phyloP scores from a whole-genome alignment of 441 rosid genomes.

The Corymbia citriodora region DNA sequence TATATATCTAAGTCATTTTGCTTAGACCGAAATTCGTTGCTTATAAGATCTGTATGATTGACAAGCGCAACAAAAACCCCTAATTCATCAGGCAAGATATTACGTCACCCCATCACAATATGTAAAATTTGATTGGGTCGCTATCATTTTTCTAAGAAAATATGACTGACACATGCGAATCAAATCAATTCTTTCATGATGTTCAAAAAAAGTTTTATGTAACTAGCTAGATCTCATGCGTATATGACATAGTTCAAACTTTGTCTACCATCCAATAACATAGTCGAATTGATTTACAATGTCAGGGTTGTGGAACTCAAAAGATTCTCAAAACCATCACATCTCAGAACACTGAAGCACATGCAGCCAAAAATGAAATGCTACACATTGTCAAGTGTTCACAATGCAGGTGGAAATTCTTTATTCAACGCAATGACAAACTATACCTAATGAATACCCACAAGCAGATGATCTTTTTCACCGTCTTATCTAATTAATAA shows the following conservation, averaged over 20 bases:
- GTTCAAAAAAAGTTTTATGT: background rate
- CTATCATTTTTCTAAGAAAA: background rate
- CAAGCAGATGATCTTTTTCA: background rate
- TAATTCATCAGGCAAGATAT: background rate
- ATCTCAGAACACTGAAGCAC: background rate
- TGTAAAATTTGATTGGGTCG: background rate
- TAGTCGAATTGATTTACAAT: background rate
- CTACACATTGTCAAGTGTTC: background rate
- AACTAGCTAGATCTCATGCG: background rate
- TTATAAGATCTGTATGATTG: background rate
- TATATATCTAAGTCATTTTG: background rate
- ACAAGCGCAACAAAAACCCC: background rate
- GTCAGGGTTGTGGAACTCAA: background rate
- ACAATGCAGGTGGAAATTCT: background rate
- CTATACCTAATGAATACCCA: background rate
- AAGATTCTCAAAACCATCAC: background rate
- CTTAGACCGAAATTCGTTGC: background rate
- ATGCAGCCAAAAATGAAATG: background rate
- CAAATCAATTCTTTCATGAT: background rate
- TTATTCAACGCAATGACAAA: background rate
- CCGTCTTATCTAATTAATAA: background rate
- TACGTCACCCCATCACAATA: background rate
- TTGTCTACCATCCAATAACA: background rate
- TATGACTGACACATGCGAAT: background rate
- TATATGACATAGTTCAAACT: background rate